Percentiles rank a stretch among this genome's conserved stretches.
Evolutionary conservation across 1,284 basidiomycete genomes (phyloP).

Genomic region (Volvariella volvacea): DNA sequence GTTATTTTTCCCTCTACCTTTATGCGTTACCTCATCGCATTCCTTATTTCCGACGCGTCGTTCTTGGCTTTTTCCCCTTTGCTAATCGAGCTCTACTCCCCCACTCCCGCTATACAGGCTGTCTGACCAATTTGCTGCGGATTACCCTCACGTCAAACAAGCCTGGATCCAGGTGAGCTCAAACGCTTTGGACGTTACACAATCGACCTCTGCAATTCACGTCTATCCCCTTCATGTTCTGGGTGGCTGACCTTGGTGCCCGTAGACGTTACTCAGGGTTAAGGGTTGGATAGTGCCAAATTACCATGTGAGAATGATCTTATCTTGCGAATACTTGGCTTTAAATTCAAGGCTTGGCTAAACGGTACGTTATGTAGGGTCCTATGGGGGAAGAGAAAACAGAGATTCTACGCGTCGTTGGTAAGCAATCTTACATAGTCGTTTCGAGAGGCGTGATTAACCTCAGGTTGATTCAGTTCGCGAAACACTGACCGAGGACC

Average conservation of each 20-base stretch:
- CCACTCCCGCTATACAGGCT: constrained; percentile 22
- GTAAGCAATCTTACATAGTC: constrained; percentile 15
- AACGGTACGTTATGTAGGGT: constrained; percentile 19
- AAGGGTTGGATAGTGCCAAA: constrained; percentile 65
- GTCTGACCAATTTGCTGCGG: constrained; percentile 48
- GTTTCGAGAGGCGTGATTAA: too few species aligned
- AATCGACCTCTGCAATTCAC: neutral
- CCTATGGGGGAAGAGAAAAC: constrained; percentile 42
- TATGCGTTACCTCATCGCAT: too few species aligned
- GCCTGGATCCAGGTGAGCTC: constrained; percentile 45
- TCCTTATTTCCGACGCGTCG: too few species aligned
- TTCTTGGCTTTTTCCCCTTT: too few species aligned
- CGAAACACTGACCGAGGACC: constrained; percentile 43
- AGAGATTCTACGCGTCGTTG: constrained; percentile 59
- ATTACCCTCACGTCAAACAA: constrained; percentile 55
- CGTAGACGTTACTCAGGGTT: too few species aligned
- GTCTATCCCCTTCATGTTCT: too few species aligned
- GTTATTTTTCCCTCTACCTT: too few species aligned
- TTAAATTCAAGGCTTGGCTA: neutral
- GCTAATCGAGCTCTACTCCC: too few species aligned
- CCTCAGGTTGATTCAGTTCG: constrained; percentile 31
- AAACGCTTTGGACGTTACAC: too few species aligned
- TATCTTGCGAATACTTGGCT: neutral
- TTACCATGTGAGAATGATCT: constrained; percentile 35
- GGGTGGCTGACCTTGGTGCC: too few species aligned